phyloP scores from a whole-genome alignment of 73 alveolate genomes.

The Durusdinium trenchii region DNA sequence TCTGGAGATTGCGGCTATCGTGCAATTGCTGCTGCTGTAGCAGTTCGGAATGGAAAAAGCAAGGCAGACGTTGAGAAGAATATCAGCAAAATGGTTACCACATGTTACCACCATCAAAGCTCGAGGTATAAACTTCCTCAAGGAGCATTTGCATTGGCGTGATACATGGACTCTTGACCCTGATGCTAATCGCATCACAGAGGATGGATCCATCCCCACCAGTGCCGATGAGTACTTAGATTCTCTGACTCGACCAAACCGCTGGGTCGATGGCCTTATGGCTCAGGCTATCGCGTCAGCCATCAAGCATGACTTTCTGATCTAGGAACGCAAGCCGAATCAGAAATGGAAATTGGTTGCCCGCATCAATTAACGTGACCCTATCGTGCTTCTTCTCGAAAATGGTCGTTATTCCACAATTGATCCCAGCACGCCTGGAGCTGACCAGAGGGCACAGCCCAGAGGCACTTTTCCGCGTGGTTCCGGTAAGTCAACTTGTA shows the following conservation, averaged over 20 bases:
- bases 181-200: neutral
- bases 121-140: neutral
- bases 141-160: neutral
- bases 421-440: neutral
- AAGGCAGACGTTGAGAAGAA: neutral
- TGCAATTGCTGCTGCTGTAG: neutral
- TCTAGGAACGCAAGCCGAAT: neutral
- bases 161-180: conserved; percentile 12
- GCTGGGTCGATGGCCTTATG: conserved; percentile 6
- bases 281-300: conserved; percentile 24
- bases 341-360: conserved; percentile 12
- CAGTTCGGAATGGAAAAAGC: neutral
- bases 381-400: neutral
- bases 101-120: neutral
- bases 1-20: conserved; percentile 37
- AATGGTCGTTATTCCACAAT: neutral
- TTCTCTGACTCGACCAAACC: neutral
- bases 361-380: neutral
- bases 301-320: neutral
- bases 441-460: neutral
- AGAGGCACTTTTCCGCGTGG: neutral
- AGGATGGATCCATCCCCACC: neutral
- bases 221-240: neutral
- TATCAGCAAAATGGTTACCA: neutral
- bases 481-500: neutral